Percentiles rank a stretch among this genome's conserved stretches.
These are phyloP conservation scores for Diaporthe longicolla DNA, from an alignment of 2,329 filamentous ascomycete species.

Conservation along the genomic window DNA sequence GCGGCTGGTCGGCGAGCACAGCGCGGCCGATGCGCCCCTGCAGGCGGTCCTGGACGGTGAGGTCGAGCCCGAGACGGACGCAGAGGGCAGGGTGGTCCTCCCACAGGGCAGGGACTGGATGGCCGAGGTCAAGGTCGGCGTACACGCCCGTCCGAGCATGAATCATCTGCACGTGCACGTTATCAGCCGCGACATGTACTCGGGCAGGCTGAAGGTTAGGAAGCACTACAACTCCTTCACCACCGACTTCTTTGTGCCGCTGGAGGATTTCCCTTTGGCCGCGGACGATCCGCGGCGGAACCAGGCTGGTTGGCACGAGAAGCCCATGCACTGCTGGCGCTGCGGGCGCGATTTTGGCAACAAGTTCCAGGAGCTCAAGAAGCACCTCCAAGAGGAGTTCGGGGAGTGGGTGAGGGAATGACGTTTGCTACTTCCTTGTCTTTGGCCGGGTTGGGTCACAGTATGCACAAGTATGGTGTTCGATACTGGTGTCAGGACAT, in stretches of 20 bases:
- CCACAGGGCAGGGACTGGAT: slow-evolving; percentile 85
- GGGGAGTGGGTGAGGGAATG: slow-evolving; percentile 63
- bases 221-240: slow-evolving; percentile 96
- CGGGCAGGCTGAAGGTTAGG: slow-evolving; percentile 78
- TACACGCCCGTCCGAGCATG: slow-evolving; percentile 94
- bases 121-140: slow-evolving; percentile 79
- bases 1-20: slow-evolving; percentile 75
- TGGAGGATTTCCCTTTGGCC: slow-evolving; percentile 85
- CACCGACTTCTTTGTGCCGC: slow-evolving; percentile 83
- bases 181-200: slow-evolving; percentile 83
- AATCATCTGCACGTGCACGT: slow-evolving; percentile 92
- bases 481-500: not conserved
- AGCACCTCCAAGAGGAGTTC: slow-evolving; percentile 75
- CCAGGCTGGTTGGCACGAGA: slow-evolving; percentile 70
- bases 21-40: slow-evolving; percentile 73
- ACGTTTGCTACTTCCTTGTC: not conserved
- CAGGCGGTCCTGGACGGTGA: slow-evolving; percentile 76
- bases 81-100: slow-evolving; percentile 64
- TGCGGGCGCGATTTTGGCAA: slow-evolving; percentile 83
- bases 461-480: slow-evolving; percentile 27
- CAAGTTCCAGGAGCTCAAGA: slow-evolving; percentile 80
- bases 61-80: slow-evolving; percentile 75
- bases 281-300: slow-evolving; percentile 74
- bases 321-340: slow-evolving; percentile 85
- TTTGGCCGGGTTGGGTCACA: not conserved